Percentiles rank a stretch among this genome's conserved stretches.
phyloP scores from a whole-genome alignment of 139 green algal species.

The Chlamydomonas incerta region DNA sequence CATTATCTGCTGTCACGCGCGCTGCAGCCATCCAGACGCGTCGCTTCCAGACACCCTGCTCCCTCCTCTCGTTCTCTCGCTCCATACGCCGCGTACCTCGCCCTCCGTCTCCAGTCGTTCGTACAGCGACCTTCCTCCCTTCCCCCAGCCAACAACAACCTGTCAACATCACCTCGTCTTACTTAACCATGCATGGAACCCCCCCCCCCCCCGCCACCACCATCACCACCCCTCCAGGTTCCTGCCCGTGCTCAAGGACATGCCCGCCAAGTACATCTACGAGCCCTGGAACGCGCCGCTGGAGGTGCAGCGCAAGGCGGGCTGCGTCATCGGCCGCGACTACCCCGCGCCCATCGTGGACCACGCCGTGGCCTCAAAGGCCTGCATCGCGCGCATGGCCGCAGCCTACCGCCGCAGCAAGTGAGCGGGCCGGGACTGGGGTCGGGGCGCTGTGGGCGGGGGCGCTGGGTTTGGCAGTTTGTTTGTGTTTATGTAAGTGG shows the following conservation, averaged over 20 bases:
- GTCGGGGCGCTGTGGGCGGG: not conserved
- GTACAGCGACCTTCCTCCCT: not conserved
- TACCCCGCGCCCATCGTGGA: slow-evolving; percentile 94
- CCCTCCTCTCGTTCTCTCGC: not conserved
- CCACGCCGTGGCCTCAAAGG: slow-evolving; percentile 75
- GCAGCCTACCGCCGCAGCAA: slow-evolving; percentile 37
- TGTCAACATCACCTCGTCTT: not conserved
- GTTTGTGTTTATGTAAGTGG: too few species aligned
- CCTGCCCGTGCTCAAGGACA: slow-evolving; percentile 91
- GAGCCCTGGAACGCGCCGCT: slow-evolving; percentile 90
- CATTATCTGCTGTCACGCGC: too few species aligned
- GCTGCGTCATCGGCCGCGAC: slow-evolving; percentile 92
- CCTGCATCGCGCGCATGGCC: slow-evolving; percentile 81
- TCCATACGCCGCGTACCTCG: not conserved
- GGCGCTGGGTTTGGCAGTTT: not conserved
- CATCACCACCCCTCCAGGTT: slow-evolving; percentile 72
- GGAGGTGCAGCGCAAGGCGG: slow-evolving; percentile 86
- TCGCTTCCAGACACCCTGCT: too few species aligned
- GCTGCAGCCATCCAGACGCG: too few species aligned
- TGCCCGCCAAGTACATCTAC: slow-evolving; percentile 96
- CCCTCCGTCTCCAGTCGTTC: not conserved
- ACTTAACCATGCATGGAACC: not conserved
- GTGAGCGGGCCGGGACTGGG: not conserved
- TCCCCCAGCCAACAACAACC: not conserved
- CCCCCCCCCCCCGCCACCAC: not conserved